Conservation (phyloP, 1,139 yeast genomes). For the Tardiomyces blankii region DNA sequence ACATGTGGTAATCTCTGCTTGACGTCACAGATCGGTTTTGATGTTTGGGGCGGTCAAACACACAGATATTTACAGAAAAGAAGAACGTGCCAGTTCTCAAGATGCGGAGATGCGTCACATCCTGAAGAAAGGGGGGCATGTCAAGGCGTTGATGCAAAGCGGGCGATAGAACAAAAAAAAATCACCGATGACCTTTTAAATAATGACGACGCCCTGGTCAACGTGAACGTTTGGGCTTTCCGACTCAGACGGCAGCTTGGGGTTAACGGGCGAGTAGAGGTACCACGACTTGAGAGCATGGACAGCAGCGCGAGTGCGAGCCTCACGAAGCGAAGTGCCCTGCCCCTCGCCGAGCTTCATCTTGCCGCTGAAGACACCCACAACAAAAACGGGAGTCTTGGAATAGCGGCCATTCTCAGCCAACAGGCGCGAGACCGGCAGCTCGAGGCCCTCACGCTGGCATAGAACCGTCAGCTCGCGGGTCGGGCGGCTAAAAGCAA, state of each 20-base stretch:
- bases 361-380: conserved; percentile 81
- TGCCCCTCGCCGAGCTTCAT: conserved; percentile 89
- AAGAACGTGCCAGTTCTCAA: too few relatives aligned
- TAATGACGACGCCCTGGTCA: conserved; percentile 24
- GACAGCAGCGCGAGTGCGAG: conserved; percentile 85
- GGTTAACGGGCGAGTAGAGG: conserved; percentile 68
- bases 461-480: conserved; percentile 73
- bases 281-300: conserved; percentile 89
- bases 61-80: too few relatives aligned
- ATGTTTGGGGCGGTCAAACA: too few relatives aligned
- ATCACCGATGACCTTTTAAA: conserved; percentile 11
- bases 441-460: conserved; percentile 61
- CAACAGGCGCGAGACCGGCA: conserved; percentile 71
- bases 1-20: too few relatives aligned
- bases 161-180: too few relatives aligned
- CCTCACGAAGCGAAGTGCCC: conserved; percentile 86
- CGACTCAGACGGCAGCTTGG: conserved; percentile 50
- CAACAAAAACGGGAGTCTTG: conserved; percentile 75
- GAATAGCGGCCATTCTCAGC: conserved; percentile 92
- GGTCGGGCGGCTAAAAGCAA: conserved; percentile 77
- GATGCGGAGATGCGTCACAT: too few relatives aligned
- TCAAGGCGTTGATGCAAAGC: too few relatives aligned
- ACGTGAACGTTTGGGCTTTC: conserved; percentile 14
- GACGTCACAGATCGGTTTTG: too few relatives aligned
- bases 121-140: too few relatives aligned